Evolutionary conservation across 306 rosid genomes (phyloP), one percentile per base, ranked within the genome.

Genomic region (Lupinus albus): DNA sequence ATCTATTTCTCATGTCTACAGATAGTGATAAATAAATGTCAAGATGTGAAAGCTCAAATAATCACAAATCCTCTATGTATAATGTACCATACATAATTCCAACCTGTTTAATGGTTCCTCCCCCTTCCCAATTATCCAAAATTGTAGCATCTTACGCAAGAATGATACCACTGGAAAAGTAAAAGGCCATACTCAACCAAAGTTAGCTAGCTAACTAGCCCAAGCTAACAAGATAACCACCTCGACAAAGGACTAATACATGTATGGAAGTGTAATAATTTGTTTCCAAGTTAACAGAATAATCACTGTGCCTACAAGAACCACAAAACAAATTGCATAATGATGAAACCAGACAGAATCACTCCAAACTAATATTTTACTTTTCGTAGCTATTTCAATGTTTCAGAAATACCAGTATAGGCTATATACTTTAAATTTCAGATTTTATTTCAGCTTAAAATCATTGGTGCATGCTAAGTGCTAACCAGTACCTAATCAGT

Each of bases 401-500:
- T 21, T 68, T 20, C 4, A 35, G 18, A 67, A 20, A 15, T 9
- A 69, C 17, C 8, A 47, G 49, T 6, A 7, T 18, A 50, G n/a
- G 21, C 49, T 25, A 25, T 25, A 44, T 20, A 42, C 55, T 21
- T 69, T 20, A 6, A 69, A 39, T 55, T 54, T 16, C 48, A 68
- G 44, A 38, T 69, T 20, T 3, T 55, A 39, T 55, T 54, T 16
- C 48, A 68, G 44, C 53, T 7, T 28, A 33, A 36, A 42, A 39
- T 53, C 63, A 39, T 36, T 36, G 46, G 64, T 36, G 38, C 39
- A 54, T 21, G 39, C 60, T 55, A 60, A 10, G 30, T 21, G 60
- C 59, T 55, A 60, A 10, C 11, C 39, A 16, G 21, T 38, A 38
- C 10, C 50, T 16, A 60, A 60, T 38, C 11, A 28, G 39, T 39